A percentile compares a stretch with the other conserved stretches of the same genome.
Conservation (phyloP, 768 basidiomycete species). For the Termitomyces eurrhizus region DNA sequence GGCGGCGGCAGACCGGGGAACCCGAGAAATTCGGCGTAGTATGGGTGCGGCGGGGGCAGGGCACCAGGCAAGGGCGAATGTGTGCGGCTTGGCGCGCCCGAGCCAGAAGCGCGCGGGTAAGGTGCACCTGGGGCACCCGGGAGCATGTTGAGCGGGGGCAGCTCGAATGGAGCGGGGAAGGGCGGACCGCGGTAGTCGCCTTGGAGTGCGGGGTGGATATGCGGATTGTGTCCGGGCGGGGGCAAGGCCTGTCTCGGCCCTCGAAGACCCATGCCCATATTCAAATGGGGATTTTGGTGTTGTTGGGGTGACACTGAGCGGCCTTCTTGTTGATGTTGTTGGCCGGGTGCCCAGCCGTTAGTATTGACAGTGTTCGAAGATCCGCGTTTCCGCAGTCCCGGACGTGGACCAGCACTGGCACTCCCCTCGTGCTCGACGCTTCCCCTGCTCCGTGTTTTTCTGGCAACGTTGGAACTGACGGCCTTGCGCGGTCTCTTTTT, state of each 20-base stretch:
- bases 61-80: conserved; percentile 49
- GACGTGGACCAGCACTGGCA: conserved; percentile 16
- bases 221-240: conserved; percentile 10
- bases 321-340: conserved; percentile 2
- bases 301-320: conserved; percentile 11
- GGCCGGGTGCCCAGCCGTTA: conserved; percentile 3
- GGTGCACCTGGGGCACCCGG: conserved; percentile 26
- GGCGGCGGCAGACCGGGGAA: conserved; percentile 1
- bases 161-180: conserved; percentile 49
- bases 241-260: conserved; percentile 8
- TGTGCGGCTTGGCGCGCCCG: conserved; percentile 65
- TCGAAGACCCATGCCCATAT: conserved; percentile 21
- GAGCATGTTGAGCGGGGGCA: conserved; percentile 46
- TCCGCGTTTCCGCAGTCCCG: conserved; percentile 14
- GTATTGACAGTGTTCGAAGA: conserved; percentile 3
- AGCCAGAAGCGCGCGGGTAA: conserved; percentile 35
- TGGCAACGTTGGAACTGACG: conserved; percentile 17
- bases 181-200: conserved; percentile 11
- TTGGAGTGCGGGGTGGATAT: conserved; percentile 18
- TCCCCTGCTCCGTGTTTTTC: conserved; percentile 19
- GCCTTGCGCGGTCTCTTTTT: conserved; percentile 53
- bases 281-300: conserved; percentile 12
- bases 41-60: conserved; percentile 19
- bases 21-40: conserved; percentile 29
- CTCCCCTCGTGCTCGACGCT: conserved; percentile 13